Base-by-base conservation (phyloP, 805 yeast species). In the Myxozyma mucilagina region DNA sequence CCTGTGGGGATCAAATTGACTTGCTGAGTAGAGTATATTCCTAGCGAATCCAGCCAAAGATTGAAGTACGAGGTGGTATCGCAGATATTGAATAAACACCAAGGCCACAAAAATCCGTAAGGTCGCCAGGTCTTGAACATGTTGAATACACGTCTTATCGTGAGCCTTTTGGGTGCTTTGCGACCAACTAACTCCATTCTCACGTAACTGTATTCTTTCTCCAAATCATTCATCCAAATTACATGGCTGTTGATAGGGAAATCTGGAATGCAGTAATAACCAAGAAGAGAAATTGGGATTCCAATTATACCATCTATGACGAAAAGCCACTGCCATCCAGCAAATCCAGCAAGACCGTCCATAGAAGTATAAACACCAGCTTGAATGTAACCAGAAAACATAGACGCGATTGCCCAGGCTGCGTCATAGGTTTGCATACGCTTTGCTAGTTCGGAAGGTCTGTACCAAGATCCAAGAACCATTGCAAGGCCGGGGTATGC, bases 311-410 rank as follows among this genome's bases (percentile, higher is more conserved):
- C 66, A 35, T 62, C 66, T 36, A 62, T 62, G 34, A 62, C 51
- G 32, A 62, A 62, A 9, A 62, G 60, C 66, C 66, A 62, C 76
- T 85, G 80, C 90, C 90, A 87, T 11, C 89, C 84, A 8, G 78
- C 78, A 18, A 82, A 73, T 0, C 89, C 90, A 51, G 72, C 70
- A 10, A 71, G 74, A 38, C 87, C 88, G 58, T 78, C 73, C 68
- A 87, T 71, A 45, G 73, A 67, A 20, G 77, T 68, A 60, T 76
- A 80, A 31, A 85, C 79, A 10, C 86, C 82, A 24, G 86, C 83
- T 66, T 85, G 86, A 48, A 87, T 74, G 64, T 84, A 81, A 48
- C 89, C 87, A 0, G 87, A 78, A 16, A 87, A 83, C 64, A 86
- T 75, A 31, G 80, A 74, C 39, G 89, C 91, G 36, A 87, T 73